phyloP scores from a whole-genome alignment of 2,329 filamentous ascomycete species.

The Anthostomella pinea region DNA sequence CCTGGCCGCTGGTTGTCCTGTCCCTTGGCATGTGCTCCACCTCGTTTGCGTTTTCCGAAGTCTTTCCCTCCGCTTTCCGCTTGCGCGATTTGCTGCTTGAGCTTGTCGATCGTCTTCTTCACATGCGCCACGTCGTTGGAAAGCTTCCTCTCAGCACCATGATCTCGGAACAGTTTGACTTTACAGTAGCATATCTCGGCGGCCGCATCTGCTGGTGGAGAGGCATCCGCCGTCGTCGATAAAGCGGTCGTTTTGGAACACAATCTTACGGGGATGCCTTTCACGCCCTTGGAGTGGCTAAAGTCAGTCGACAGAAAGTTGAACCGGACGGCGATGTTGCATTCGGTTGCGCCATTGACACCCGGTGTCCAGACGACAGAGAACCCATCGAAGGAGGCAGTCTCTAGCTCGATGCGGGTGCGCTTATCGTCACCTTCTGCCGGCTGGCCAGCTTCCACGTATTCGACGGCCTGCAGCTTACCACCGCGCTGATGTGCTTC shows the following conservation, averaged over 20 bases:
- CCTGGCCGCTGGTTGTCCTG: conserved; percentile 61
- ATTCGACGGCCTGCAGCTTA: conserved; percentile 91
- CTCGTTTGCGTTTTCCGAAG: conserved; percentile 61
- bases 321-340: conserved; percentile 87
- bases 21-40: conserved; percentile 42
- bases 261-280: conserved; percentile 89
- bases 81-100: conserved; percentile 90
- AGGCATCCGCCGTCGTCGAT: conserved; percentile 45
- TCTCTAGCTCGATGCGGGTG: conserved; percentile 68
- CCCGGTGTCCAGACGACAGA: conserved; percentile 84
- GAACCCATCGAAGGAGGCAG: conserved; percentile 88
- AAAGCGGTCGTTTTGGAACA: conserved; percentile 84
- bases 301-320: conserved; percentile 99
- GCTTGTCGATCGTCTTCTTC: conserved; percentile 93
- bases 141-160: conserved; percentile 90
- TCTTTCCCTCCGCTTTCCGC: conserved; percentile 66
- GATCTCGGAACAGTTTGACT: conserved; percentile 94
- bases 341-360: conserved; percentile 66
- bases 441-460: conserved; percentile 66
- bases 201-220: conserved; percentile 43
- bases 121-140: conserved; percentile 94
- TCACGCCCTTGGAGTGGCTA: conserved; percentile 97
- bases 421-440: conserved; percentile 62
- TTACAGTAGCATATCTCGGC: conserved; percentile 91
- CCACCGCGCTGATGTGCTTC: conserved; percentile 93